Conservation (phyloP, 352 stramenopile species). For the Phytophthora europaea region DNA sequence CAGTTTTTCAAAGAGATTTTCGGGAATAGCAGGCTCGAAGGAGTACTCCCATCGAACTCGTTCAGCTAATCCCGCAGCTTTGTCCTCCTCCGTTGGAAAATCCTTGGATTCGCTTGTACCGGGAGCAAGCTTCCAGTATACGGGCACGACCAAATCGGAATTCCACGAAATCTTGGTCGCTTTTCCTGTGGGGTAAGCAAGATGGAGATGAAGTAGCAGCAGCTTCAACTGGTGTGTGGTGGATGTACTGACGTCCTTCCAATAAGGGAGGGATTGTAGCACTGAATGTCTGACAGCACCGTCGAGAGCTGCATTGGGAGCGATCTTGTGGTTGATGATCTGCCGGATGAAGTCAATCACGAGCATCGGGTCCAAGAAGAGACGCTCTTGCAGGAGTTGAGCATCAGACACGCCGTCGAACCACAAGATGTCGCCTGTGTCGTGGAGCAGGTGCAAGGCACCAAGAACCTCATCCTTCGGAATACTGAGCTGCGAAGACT, state of each 20-base stretch:
- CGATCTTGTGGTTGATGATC: constrained; percentile 20
- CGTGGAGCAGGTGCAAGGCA: neutral
- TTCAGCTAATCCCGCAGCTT: neutral
- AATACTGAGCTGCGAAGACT: neutral
- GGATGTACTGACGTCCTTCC: neutral
- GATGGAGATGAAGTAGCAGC: neutral
- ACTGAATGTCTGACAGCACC: neutral
- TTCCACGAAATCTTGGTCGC: neutral
- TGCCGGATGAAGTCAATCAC: constrained; percentile 24
- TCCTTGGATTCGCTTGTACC: neutral
- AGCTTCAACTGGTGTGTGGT: neutral
- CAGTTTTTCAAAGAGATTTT: neutral
- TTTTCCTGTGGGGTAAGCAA: neutral
- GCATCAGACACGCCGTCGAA: neutral
- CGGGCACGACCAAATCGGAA: neutral
- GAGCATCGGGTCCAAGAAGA: constrained; percentile 13
- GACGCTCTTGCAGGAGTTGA: neutral
- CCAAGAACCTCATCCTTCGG: neutral
- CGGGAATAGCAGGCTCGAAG: neutral
- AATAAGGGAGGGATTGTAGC: neutral
- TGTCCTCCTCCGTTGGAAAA: neutral
- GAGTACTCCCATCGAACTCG: neutral
- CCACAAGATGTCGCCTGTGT: neutral
- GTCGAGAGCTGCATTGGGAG: neutral
- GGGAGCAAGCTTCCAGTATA: neutral